Percentiles rank a stretch among this genome's conserved stretches.
These are phyloP conservation scores for Ganoderma resinaceum DNA, from an alignment of 1,284 basidiomycete genomes.

Conservation along the genomic window DNA sequence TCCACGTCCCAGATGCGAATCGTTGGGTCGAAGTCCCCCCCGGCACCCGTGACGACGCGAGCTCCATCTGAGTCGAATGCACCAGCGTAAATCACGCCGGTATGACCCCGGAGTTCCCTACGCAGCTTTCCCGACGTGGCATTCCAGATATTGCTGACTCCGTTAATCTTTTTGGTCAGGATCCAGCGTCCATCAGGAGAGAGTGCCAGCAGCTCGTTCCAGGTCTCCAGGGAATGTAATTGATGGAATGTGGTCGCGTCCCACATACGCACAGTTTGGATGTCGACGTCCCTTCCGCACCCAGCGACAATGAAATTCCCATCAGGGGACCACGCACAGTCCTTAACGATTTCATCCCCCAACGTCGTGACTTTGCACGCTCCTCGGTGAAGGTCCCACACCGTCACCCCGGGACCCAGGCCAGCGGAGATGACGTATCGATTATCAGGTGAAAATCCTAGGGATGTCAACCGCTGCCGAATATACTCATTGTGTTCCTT, in stretches of 20 bases:
- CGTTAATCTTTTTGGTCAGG: background rate
- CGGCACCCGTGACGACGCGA: background rate
- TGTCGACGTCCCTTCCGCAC: background rate
- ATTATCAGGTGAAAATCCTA: background rate
- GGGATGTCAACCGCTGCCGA: no score
- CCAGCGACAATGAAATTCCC: background rate
- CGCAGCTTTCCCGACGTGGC: background rate
- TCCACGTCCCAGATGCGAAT: background rate
- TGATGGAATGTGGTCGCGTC: background rate
- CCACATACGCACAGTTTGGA: background rate
- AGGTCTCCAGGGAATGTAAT: background rate
- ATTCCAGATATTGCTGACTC: background rate
- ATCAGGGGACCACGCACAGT: background rate
- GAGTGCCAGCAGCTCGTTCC: background rate
- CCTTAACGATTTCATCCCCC: no score
- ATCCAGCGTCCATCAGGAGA: background rate
- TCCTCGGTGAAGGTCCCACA: background rate
- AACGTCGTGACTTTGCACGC: background rate
- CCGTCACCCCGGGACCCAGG: background rate
- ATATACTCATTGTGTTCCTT: no score
- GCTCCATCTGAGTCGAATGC: background rate
- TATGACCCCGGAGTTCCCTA: background rate
- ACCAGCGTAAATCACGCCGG: background rate
- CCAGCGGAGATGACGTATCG: background rate
- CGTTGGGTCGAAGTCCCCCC: background rate